These are phyloP conservation scores for Massariosphaeria phaeospora DNA, from an alignment of 495 filamentous ascomycete genomes.

Conservation along the genomic window DNA sequence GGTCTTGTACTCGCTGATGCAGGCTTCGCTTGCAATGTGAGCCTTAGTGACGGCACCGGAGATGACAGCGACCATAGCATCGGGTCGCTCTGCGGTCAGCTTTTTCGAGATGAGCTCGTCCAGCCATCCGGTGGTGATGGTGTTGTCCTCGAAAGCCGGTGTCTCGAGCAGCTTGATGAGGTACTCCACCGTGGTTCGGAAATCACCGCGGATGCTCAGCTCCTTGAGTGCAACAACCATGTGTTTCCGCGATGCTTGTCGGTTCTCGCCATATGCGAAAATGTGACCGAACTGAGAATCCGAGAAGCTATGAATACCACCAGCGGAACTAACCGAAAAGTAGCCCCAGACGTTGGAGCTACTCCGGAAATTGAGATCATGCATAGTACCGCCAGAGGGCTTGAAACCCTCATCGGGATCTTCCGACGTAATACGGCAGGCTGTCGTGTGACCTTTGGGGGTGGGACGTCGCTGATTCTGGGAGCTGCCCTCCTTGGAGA, in stretches of 20 bases:
- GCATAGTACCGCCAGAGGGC: slow-evolving; percentile 97
- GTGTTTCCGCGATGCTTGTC: slow-evolving; percentile 92
- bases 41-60: slow-evolving; percentile 94
- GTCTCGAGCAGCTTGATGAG: slow-evolving; percentile 98
- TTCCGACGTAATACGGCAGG: slow-evolving; percentile 98
- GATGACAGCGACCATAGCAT: slow-evolving; percentile 82
- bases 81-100: slow-evolving; percentile 91
- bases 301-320: slow-evolving; percentile 98
- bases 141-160: slow-evolving; percentile 97
- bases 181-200: slow-evolving; percentile 97
- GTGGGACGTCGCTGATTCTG: slow-evolving; percentile 81
- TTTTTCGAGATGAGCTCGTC: slow-evolving; percentile 98
- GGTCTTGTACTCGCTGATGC: slow-evolving; percentile 77
- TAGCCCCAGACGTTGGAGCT: slow-evolving; percentile 99
- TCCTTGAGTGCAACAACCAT: slow-evolving; percentile 99
- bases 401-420: slow-evolving; percentile 99
- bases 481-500: slow-evolving; percentile 78
- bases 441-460: slow-evolving; percentile 94
- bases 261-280: slow-evolving; percentile 97
- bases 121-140: slow-evolving; percentile 97
- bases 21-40: slow-evolving; percentile 83
- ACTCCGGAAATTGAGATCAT: slow-evolving; percentile 97
- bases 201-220: slow-evolving; percentile 98
- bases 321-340: slow-evolving; percentile 94
- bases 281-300: slow-evolving; percentile 99